A percentile compares a stretch with the other conserved stretches of the same genome.
These are phyloP conservation scores for Exophiala bonariae DNA, from an alignment of 2,329 filamentous ascomycete genomes.

Conservation along the genomic window DNA sequence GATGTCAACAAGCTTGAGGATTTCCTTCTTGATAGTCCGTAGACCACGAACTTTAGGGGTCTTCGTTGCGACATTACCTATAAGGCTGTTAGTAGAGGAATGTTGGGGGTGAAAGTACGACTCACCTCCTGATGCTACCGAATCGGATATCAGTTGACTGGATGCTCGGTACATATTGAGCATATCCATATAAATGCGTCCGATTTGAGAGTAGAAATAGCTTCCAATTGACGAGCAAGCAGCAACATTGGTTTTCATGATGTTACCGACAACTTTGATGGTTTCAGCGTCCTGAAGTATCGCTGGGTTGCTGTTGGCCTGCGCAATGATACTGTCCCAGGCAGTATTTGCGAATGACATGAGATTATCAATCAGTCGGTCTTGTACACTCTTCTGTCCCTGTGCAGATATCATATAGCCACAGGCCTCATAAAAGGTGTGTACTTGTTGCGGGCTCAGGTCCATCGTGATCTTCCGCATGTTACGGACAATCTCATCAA, in stretches of 20 bases:
- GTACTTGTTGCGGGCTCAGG: slow-evolving; percentile 91
- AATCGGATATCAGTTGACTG: slow-evolving; percentile 93
- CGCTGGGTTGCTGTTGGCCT: slow-evolving; percentile 79
- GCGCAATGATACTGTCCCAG: slow-evolving; percentile 92
- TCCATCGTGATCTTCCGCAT: slow-evolving; percentile 96
- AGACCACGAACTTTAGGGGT: slow-evolving; percentile 95
- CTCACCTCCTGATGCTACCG: slow-evolving; percentile 79
- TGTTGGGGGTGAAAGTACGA: slow-evolving; percentile 3
- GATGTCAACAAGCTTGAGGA: slow-evolving; percentile 94
- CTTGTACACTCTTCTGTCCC: slow-evolving; percentile 90
- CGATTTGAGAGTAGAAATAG: slow-evolving; percentile 98
- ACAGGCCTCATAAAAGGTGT: slow-evolving; percentile 98
- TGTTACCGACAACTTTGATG: slow-evolving; percentile 98
- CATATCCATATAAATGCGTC: slow-evolving; percentile 97
- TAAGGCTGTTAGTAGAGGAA: slow-evolving; percentile 23
- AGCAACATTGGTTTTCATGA: slow-evolving; percentile 99
- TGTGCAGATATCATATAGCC: slow-evolving; percentile 99
- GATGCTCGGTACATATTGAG: slow-evolving; percentile 97
- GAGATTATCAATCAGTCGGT: slow-evolving; percentile 83
- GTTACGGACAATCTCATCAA: slow-evolving; percentile 95
- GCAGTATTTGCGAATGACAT: slow-evolving; percentile 93
- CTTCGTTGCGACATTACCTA: slow-evolving; percentile 89
- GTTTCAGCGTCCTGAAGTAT: slow-evolving; percentile 90
- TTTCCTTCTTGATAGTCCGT: slow-evolving; percentile 98
- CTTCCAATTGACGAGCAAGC: slow-evolving; percentile 93